Conservation (phyloP, 78 protist genomes). For the Paulinella micropora region DNA sequence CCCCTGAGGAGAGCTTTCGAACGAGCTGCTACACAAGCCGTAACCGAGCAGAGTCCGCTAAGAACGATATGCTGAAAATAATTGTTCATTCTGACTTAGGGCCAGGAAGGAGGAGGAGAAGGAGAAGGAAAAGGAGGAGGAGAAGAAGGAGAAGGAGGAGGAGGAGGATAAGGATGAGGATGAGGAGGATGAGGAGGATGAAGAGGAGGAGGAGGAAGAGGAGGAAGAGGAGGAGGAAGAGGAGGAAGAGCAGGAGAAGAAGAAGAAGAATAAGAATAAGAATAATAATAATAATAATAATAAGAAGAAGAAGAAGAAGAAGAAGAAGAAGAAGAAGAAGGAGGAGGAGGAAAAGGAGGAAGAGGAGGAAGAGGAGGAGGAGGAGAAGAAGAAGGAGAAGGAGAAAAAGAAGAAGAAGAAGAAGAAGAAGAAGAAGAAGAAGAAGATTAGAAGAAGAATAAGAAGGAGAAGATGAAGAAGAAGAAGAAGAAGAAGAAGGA, state of each 20-base stretch:
- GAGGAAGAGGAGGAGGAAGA: background rate
- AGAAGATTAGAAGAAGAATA: background rate
- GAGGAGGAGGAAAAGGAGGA: background rate
- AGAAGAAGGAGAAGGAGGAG: background rate
- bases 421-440: background rate
- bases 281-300: background rate
- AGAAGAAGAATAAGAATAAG: background rate
- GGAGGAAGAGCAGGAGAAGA: background rate
- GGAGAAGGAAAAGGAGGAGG: background rate
- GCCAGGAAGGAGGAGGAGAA: background rate
- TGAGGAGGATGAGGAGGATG: background rate
- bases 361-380: background rate
- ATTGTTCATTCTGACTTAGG: background rate
- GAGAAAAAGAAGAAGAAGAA: background rate
- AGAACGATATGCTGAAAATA: background rate
- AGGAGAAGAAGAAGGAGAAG: background rate
- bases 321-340: background rate
- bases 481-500: background rate
- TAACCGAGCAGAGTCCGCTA: background rate
- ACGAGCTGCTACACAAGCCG: too few species aligned
- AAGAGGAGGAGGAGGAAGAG: background rate
- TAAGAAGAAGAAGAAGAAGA: background rate
- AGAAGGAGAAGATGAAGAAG: background rate
- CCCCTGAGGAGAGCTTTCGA: too few species aligned
- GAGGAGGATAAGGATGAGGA: background rate